These are phyloP conservation scores for Malus asiatica DNA, from an alignment of 306 rosid species.

Conservation along the genomic window DNA sequence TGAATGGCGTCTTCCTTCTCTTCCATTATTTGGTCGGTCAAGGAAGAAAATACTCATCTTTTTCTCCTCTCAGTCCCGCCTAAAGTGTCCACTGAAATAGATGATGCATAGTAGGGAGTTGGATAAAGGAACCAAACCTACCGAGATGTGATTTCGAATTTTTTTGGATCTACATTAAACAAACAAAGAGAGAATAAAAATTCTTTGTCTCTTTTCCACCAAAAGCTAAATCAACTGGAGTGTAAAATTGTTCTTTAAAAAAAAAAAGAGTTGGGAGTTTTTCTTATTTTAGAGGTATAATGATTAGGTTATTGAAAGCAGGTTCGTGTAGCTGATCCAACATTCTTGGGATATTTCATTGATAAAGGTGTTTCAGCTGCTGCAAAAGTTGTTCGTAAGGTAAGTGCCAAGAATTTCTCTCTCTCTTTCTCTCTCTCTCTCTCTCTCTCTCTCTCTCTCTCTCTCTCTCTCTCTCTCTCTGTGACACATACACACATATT, in stretches of 20 bases:
- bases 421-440: too few species aligned
- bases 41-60: neutral
- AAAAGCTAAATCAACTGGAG: neutral
- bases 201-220: neutral
- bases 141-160: neutral
- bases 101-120: neutral
- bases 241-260: neutral
- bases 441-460: too few species aligned
- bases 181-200: neutral
- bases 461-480: too few species aligned
- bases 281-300: constrained; percentile 11
- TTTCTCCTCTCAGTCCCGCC: neutral
- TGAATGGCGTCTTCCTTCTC: neutral
- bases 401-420: constrained; percentile 13
- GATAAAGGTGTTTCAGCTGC: constrained; percentile 94
- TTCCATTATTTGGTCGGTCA: constrained; percentile 4
- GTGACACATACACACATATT: neutral
- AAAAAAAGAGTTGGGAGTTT: neutral
- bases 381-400: constrained; percentile 98
- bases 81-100: neutral
- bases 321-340: constrained; percentile 98
- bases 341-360: constrained; percentile 88
- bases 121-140: neutral
- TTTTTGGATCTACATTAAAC: neutral
- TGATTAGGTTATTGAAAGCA: constrained; percentile 43